A percentile compares a stretch with the other conserved stretches of the same genome.
Conservation (phyloP, 169 alveolate species). For the Perkinsus olseni region DNA sequence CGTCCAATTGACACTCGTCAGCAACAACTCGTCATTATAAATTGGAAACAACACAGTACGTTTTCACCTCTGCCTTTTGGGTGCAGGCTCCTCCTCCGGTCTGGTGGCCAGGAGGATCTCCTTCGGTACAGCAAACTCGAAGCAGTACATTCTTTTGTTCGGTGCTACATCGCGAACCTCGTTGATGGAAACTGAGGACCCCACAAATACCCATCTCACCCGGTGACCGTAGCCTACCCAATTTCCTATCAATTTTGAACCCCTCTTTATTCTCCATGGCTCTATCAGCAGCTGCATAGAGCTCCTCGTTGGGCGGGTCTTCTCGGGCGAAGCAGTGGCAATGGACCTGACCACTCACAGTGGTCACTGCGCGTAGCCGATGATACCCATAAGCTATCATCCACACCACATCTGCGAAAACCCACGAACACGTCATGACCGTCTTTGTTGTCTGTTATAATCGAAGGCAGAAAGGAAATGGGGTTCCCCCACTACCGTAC, state of each 20-base stretch:
- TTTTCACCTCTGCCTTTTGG: background rate
- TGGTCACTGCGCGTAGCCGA: background rate
- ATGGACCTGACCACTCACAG: conserved; percentile 24
- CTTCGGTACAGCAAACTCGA: conserved; percentile 20
- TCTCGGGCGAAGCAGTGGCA: conserved; percentile 30
- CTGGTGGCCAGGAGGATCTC: background rate
- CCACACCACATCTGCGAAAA: too few relatives aligned
- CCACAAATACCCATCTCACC: background rate
- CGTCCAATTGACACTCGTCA: too few relatives aligned
- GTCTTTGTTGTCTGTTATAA: too few relatives aligned
- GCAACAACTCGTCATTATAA: too few relatives aligned
- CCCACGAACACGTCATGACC: too few relatives aligned
- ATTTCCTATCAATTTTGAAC: background rate
- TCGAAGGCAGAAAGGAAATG: too few relatives aligned
- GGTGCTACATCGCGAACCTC: conserved; percentile 40
- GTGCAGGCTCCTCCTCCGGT: background rate
- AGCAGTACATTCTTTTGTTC: conserved; percentile 31
- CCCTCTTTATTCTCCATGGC: background rate
- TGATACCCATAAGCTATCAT: too few relatives aligned
- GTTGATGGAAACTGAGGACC: background rate
- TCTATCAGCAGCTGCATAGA: background rate
- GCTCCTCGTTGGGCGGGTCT: conserved; percentile 20
- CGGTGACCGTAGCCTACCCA: too few relatives aligned
- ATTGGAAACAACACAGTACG: too few relatives aligned
- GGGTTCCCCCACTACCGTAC: too few relatives aligned